Conservation (phyloP, 2,329 filamentous ascomycete species). For the Sclerotinia spermophila region DNA sequence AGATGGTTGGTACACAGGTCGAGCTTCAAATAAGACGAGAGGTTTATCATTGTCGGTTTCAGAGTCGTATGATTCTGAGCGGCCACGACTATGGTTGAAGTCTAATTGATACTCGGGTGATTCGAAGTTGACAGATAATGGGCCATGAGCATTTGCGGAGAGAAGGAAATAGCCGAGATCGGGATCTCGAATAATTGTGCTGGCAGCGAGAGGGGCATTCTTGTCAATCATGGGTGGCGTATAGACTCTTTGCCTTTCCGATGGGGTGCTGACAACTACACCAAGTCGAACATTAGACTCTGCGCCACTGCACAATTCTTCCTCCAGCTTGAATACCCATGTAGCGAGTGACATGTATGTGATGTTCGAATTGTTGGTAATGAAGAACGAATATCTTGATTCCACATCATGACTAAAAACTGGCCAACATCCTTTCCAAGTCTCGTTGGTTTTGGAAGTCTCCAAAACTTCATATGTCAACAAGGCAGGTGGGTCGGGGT, state of each 20-base stretch:
- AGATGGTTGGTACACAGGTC: conserved; percentile 62
- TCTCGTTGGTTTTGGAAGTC: conserved; percentile 52
- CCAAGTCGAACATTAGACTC: conserved; percentile 38
- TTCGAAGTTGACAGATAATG: conserved; percentile 58
- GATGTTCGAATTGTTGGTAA: conserved; percentile 59
- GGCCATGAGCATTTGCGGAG: conserved; percentile 55
- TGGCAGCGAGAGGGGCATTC: conserved; percentile 49
- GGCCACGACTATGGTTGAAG: conserved; percentile 41
- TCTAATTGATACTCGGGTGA: conserved; percentile 52
- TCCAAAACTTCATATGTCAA: conserved; percentile 62
- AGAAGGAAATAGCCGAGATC: conserved; percentile 63
- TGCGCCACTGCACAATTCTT: conserved; percentile 55
- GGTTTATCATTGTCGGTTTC: conserved; percentile 42
- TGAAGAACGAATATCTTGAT: conserved; percentile 60
- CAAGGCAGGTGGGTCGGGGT: conserved; percentile 46
- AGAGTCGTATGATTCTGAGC: conserved; percentile 44
- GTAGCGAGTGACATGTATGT: conserved; percentile 57
- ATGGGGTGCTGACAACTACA: neutral
- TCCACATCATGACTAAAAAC: conserved; percentile 59
- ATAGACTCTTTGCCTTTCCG: conserved; percentile 51
- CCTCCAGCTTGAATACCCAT: conserved; percentile 62
- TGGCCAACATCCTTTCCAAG: conserved; percentile 57
- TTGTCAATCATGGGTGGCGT: conserved; percentile 48
- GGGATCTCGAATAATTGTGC: conserved; percentile 53
- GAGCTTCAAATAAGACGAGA: conserved; percentile 56